Conservation (phyloP, 495 filamentous ascomycete genomes). For the Talaromyces stipitatus region DNA sequence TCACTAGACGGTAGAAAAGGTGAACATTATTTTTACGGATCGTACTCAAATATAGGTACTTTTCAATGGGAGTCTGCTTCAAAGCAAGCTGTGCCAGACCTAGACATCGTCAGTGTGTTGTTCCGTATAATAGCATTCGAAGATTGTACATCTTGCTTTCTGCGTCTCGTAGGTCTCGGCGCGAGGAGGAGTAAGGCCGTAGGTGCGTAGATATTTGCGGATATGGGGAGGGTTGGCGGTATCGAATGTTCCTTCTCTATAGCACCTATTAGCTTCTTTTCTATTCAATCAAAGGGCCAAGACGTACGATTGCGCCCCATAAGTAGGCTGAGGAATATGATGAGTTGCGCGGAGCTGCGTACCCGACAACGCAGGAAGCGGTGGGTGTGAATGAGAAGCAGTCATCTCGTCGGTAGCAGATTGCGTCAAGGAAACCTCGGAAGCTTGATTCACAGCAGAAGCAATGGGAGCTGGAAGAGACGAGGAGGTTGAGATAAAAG, state of each 20-base stretch:
- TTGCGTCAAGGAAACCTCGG: neutral
- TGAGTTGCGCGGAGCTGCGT: conserved; percentile 5
- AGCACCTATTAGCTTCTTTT: conserved; percentile 1
- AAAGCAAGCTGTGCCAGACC: conserved; percentile 66
- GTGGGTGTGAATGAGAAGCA: neutral
- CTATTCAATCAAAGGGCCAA: conserved; percentile 2
- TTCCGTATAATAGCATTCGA: neutral
- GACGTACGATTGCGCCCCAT: conserved; percentile 5
- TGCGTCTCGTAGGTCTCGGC: conserved; percentile 65
- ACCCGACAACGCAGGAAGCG: neutral
- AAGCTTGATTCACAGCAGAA: conserved; percentile 4
- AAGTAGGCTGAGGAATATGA: neutral
- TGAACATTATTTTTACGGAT: conserved; percentile 85
- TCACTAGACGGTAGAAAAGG: conserved; percentile 89
- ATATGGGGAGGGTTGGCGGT: conserved; percentile 57
- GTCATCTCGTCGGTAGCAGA: conserved; percentile 1
- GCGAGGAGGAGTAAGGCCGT: conserved; percentile 63
- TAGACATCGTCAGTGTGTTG: conserved; percentile 14
- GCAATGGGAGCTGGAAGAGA: conserved; percentile 1
- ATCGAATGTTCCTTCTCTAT: conserved; percentile 45
- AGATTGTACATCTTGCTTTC: conserved; percentile 53
- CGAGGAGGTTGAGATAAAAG: neutral
- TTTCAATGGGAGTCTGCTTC: conserved; percentile 78
- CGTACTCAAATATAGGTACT: conserved; percentile 85
- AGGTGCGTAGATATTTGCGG: conserved; percentile 61